A percentile compares a stretch with the other conserved stretches of the same genome.
Conservation (phyloP, 768 basidiomycete species). For the Suillus weaverae region DNA sequence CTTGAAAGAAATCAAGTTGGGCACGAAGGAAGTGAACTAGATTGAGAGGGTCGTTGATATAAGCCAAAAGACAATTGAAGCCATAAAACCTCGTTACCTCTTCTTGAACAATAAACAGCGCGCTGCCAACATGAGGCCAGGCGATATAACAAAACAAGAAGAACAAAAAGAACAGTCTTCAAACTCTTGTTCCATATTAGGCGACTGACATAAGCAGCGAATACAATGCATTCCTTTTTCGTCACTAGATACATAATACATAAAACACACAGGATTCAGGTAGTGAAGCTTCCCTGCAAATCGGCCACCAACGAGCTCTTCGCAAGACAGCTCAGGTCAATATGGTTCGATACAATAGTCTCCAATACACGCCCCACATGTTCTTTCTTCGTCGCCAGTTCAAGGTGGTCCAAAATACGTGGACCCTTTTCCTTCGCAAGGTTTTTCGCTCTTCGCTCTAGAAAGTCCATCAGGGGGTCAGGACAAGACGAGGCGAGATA, state of each 20-base stretch:
- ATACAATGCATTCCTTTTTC: slow-evolving; percentile 10
- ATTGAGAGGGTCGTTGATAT: slow-evolving; percentile 10
- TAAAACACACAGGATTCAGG: neutral
- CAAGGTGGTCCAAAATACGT: neutral
- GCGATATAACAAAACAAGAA: neutral
- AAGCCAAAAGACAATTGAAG: slow-evolving; percentile 14
- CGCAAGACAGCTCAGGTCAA: neutral
- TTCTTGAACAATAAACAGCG: slow-evolving; percentile 8
- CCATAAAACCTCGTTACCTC: slow-evolving; percentile 4
- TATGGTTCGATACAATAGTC: neutral
- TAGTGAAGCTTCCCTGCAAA: neutral
- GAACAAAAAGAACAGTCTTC: neutral
- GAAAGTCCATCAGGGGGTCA: neutral
- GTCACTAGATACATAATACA: neutral
- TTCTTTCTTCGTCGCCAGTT: neutral
- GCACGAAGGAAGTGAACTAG: neutral
- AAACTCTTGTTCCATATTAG: slow-evolving; percentile 18
- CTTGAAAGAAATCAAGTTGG: neutral
- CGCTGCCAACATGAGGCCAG: neutral
- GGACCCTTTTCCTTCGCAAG: neutral
- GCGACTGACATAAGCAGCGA: slow-evolving; percentile 15
- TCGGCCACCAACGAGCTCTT: neutral
- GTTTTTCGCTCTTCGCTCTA: neutral
- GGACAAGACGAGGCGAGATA: neutral
- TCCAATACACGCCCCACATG: neutral